Evolutionary conservation across 2,329 filamentous ascomycete genomes (phyloP).

Genomic region (Neopestalotiopsis sp.): DNA sequence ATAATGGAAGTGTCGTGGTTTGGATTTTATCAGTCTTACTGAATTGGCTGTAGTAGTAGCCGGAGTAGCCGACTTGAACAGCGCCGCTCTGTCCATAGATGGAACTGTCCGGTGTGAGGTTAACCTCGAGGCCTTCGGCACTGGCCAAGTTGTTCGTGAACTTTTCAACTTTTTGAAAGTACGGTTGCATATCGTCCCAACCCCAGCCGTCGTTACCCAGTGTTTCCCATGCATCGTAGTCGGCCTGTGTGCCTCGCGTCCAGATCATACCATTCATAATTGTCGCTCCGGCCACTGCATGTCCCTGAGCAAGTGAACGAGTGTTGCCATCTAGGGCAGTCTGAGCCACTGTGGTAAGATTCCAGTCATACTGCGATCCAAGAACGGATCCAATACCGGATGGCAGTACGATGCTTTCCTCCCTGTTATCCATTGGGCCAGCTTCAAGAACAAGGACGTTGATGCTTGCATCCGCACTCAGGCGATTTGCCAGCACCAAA

Average conservation of each 20-base stretch:
- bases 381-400: constrained; percentile 4
- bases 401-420: background rate
- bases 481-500: constrained; percentile 25
- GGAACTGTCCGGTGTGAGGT: constrained; percentile 8
- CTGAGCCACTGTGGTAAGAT: constrained; percentile 31
- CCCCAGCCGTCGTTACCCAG: constrained; percentile 43
- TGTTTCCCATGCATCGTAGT: constrained; percentile 44
- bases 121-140: background rate
- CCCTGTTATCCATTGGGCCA: constrained; percentile 11
- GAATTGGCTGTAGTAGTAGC: constrained; percentile 14
- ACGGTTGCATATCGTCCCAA: constrained; percentile 46
- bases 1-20: background rate
- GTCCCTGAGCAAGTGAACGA: constrained; percentile 37
- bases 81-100: constrained; percentile 10
- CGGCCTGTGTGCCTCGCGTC: constrained; percentile 38
- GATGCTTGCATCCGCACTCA: constrained; percentile 23
- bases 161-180: constrained; percentile 46
- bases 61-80: constrained; percentile 10
- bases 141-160: constrained; percentile 16
- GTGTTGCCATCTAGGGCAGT: constrained; percentile 35
- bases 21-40: background rate
- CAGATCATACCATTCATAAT: constrained; percentile 44
- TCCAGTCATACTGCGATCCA: constrained; percentile 28
- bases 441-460: constrained; percentile 15
- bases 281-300: constrained; percentile 41